These are phyloP conservation scores for Oldenlandia corymbosa DNA, from an alignment of 257 asterid species.

Conservation along the genomic window DNA sequence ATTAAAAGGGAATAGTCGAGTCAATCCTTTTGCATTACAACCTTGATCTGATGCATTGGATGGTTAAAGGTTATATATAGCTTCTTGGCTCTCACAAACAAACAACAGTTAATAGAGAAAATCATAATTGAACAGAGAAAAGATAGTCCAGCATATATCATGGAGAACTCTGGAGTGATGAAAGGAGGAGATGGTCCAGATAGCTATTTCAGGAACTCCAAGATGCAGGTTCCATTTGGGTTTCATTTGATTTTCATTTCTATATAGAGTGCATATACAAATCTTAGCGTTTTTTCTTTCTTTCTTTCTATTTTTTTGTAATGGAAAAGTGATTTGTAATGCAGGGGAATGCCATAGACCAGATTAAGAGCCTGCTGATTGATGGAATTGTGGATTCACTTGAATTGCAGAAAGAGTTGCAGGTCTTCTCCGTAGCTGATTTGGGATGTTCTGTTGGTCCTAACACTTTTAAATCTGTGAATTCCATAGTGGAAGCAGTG, in stretches of 20 bases:
- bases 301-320: not conserved
- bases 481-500: conserved; percentile 34
- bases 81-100: no score
- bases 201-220: conserved; percentile 10
- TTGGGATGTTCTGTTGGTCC: conserved; percentile 54
- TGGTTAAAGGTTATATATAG: no score
- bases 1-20: no score
- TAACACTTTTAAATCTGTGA: conserved; percentile 39
- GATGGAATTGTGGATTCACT: not conserved
- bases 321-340: not conserved
- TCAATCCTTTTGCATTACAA: no score
- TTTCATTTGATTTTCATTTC: not conserved
- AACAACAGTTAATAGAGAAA: no score
- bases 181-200: conserved; percentile 6
- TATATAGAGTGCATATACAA: not conserved
- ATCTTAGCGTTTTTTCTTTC: no score
- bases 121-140: no score
- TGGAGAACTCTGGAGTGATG: conserved; percentile 3
- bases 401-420: not conserved
- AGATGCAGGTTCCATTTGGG: not conserved
- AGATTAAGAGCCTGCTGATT: not conserved
- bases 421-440: conserved; percentile 30
- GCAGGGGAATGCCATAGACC: not conserved
- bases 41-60: no score
- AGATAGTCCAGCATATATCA: no score